Evolutionary conservation across 768 basidiomycete species (phyloP), one percentile per base, ranked within the genome.

Genomic region (Suillus weaverae): DNA sequence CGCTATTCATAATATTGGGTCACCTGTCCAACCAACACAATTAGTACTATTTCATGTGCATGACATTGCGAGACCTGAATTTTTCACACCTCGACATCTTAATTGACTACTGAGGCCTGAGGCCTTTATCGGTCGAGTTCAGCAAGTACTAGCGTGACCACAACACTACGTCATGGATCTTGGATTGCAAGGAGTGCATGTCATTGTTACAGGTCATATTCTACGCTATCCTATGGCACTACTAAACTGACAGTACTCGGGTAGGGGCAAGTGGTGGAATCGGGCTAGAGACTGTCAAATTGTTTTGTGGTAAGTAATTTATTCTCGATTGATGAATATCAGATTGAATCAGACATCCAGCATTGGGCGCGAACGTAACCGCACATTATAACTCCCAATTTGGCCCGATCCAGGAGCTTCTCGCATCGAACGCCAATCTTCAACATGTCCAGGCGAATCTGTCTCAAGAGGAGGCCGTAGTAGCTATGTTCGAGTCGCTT

Each of bases 201-300:
- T 90, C 43, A 79, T 91, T 18, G 80, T 91, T 36, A 90, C 89
- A 65, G 89, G 89, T 88, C 54, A 44, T 50, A 18, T 13, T 35
- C 1, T 18, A 30, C 8, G 4, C 1, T 54, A 50, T 18, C 26
- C 22, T 4, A 38, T 26, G n/a, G 5, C 36, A 38, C 22, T 36
- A 1, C 36, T 56, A 4, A 38, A 22, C n/a, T 26, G 14, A 56
- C 10, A 9, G n/a, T 16, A 14, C 35, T 14, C 10, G 22, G 22
- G 51, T 70, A 87, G 91, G 91, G 59, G 89, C 90, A 2, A 90
- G 86, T 68, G 90, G 90, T 5, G 90, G 89, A 1, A 92, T 93
- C 43, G 91, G 91, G 13, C 78, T 90, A 0, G 86, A 84, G 68
- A 89, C 86, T 3, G 80, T 81, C 18, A 79, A 79, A 13, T 70